Conservation (phyloP, 2,329 filamentous ascomycete genomes). For the Phaeomoniella chlamydospora region DNA sequence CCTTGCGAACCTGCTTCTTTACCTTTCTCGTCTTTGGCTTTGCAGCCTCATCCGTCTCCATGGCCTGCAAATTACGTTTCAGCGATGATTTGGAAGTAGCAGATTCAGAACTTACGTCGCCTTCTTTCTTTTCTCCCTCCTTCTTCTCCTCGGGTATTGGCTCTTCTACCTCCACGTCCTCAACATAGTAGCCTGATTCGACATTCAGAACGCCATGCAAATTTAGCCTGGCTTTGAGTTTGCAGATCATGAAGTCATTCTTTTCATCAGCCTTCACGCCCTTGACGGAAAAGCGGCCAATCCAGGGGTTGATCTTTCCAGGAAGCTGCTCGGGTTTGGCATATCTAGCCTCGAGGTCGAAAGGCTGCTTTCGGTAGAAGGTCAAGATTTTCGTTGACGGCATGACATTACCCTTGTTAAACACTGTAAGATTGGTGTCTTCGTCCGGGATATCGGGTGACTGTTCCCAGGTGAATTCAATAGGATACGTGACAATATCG, state of each 20-base stretch:
- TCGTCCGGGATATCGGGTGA: conserved; percentile 96
- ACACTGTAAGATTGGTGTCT: conserved; percentile 92
- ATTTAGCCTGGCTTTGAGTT: conserved; percentile 94
- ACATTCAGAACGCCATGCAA: conserved; percentile 93
- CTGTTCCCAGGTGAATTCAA: conserved; percentile 99
- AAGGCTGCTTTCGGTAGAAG: conserved; percentile 96
- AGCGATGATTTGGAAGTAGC: conserved; percentile 1
- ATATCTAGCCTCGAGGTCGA: conserved; percentile 91
- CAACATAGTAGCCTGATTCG: conserved; percentile 93
- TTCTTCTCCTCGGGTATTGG: conserved; percentile 65
- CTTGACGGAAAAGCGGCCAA: conserved; percentile 96
- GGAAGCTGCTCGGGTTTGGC: conserved; percentile 74
- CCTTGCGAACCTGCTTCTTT: conserved; percentile 98
- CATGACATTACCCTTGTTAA: conserved; percentile 93
- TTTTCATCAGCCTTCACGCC: conserved; percentile 74
- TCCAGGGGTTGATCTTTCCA: conserved; percentile 85
- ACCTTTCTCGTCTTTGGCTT: conserved; percentile 86
- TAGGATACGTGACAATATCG: conserved; percentile 95
- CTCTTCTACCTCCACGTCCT: conserved; percentile 95
- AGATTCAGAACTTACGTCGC: conserved; percentile 26
- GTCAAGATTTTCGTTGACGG: conserved; percentile 98
- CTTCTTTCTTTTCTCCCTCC: conserved; percentile 38
- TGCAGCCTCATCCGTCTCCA: conserved; percentile 65
- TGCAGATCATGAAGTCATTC: conserved; percentile 99
- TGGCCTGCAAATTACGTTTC: conserved; percentile 40